A percentile compares a stretch with the other conserved stretches of the same genome.
Evolutionary conservation across 805 yeast species (phyloP).

Genomic region (Sugiyamaella qingdaonensis): DNA sequence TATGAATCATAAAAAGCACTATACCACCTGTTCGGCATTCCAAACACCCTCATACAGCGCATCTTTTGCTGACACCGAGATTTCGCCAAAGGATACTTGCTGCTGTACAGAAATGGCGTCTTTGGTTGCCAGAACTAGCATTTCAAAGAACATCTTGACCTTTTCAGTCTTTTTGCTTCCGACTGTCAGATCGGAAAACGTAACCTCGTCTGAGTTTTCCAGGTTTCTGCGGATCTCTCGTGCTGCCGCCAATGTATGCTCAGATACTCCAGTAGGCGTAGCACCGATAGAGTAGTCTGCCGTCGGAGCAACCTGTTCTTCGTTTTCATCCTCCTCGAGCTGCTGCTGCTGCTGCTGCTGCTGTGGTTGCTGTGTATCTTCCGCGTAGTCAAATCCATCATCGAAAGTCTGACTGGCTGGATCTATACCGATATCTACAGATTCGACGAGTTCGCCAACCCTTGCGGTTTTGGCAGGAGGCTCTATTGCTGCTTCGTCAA

Average conservation of each 20-base stretch:
- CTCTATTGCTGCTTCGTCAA: neutral
- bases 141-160: constrained; percentile 72
- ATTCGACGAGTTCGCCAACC: neutral
- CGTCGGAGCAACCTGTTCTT: constrained; percentile 3
- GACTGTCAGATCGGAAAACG: constrained; percentile 29
- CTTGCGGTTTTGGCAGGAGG: neutral
- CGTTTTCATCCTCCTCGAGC: neutral
- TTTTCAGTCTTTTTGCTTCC: constrained; percentile 49
- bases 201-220: constrained; percentile 27
- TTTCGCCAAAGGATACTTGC: constrained; percentile 54
- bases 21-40: neutral
- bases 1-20: too few species aligned
- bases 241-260: constrained; percentile 54
- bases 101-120: constrained; percentile 66
- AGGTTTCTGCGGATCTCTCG: constrained; percentile 39
- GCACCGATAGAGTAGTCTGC: neutral
- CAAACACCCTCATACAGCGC: neutral
- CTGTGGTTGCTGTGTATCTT: neutral
- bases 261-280: constrained; percentile 33
- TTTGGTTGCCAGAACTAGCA: constrained; percentile 74
- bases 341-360: neutral
- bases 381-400: neutral
- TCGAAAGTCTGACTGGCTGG: neutral
- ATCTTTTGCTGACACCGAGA: constrained; percentile 45
- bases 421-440: neutral